Evolutionary conservation across 2,329 filamentous ascomycete species (phyloP), one percentile per base, ranked within the genome.

Genomic region (Curvularia sp.): DNA sequence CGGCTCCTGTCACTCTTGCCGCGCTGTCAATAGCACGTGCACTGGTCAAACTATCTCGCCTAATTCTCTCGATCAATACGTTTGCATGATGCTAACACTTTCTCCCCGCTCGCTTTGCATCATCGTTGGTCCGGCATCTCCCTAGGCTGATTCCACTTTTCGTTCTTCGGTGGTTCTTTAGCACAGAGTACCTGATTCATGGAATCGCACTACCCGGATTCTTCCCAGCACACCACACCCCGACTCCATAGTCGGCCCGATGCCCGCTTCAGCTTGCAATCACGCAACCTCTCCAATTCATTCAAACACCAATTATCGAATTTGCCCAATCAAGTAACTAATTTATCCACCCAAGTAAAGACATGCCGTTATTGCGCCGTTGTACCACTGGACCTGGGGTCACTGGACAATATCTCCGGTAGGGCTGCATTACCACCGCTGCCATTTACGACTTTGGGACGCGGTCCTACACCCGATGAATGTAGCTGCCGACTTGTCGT

Each of bases 161-260:
- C 28, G 46, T 58, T 59, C 57, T 57, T 59, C 57, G 57, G 57
- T 57, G 47, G 30, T 59, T 59, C 53, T 59, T 24, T 50, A 61
- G 50, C 39, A 50, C 49, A 50, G 44, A 49, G 58, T 54, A 48
- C 50, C 55, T 58, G 54, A 58, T 49, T 60, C 58, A 58, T 60
- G 50, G 30, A 24, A 28, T 4, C 20, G 30, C 31, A 13, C 24
- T 58, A 24, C 43, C 55, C 31, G 28, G 38, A 44, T 41, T 44
- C 50, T 28, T 49, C 51, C 51, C 47, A 52, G 50, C 33, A 44
- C 44, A 49, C 50, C 30, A 44, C 49, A 54, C 55, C 44, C 46
- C 39, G 31, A 47, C 31, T 54, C 44, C n/a, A 31, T 4, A 38
- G 30, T 58, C 55, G 55, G 55, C 15, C 55, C 55, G 55, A 58